phyloP scores from a whole-genome alignment of 768 basidiomycete species.

The Butyriboletus loyo region DNA sequence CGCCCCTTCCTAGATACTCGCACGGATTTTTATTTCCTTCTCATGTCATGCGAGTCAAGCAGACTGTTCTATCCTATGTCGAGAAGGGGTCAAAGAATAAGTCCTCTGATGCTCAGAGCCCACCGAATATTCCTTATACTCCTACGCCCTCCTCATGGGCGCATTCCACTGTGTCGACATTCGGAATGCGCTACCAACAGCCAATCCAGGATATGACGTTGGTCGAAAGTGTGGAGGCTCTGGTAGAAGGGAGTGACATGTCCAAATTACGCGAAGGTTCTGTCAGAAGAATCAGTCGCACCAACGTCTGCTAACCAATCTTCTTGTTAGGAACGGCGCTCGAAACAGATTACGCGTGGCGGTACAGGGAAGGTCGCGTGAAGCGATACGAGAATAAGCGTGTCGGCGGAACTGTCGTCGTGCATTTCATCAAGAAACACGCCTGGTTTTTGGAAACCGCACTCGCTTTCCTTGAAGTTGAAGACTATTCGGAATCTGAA shows the following conservation, averaged over 20 bases:
- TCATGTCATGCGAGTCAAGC: constrained; percentile 67
- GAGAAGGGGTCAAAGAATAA: constrained; percentile 42
- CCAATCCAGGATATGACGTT: constrained; percentile 65
- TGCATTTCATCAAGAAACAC: constrained; percentile 96
- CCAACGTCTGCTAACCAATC: background rate
- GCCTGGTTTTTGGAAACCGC: constrained; percentile 97
- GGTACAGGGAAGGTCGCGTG: constrained; percentile 64
- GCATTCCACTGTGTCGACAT: constrained; percentile 83
- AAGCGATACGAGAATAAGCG: constrained; percentile 64
- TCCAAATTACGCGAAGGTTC: constrained; percentile 63
- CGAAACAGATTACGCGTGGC: constrained; percentile 67
- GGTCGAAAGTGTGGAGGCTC: constrained; percentile 78
- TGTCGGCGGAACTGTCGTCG: constrained; percentile 90
- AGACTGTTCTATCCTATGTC: constrained; percentile 51
- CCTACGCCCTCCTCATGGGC: constrained; percentile 63
- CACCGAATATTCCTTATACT: constrained; percentile 19
- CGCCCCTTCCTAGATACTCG: constrained; percentile 61
- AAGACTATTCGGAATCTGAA: constrained; percentile 57
- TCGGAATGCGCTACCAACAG: constrained; percentile 70
- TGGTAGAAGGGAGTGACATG: constrained; percentile 91
- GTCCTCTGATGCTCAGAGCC: constrained; percentile 26
- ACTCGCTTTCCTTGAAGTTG: constrained; percentile 78
- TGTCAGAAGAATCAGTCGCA: constrained; percentile 1
- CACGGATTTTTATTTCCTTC: constrained; percentile 96
- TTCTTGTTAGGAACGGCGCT: constrained; percentile 48